Evolutionary conservation across 495 filamentous ascomycete species (phyloP).

Genomic region (Penicillium simplicissimum): DNA sequence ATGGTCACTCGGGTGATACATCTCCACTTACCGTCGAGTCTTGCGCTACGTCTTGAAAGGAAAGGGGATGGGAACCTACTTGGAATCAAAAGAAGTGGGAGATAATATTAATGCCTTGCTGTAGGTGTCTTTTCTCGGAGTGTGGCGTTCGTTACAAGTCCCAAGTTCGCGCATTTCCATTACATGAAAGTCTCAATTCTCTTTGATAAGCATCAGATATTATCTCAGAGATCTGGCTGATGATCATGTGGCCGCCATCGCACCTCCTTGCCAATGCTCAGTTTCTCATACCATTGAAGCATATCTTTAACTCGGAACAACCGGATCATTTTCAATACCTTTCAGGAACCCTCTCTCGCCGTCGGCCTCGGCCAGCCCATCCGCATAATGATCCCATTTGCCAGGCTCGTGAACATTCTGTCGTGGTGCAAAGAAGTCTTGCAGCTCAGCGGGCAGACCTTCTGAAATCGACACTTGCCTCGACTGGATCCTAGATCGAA

Average conservation of each 20-base stretch:
- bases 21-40: no score
- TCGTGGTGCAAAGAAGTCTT: conserved; percentile 19
- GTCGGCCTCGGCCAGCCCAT: conserved; percentile 9
- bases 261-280: conserved; percentile 23
- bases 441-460: conserved; percentile 11
- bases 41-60: no score
- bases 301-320: conserved; percentile 17
- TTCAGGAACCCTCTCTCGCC: conserved; percentile 10
- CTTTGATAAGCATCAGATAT: no score
- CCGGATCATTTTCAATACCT: not conserved
- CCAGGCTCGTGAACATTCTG: conserved; percentile 5
- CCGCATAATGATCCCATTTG: conserved; percentile 15
- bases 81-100: no score
- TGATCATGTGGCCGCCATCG: not conserved
- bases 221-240: not conserved
- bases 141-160: no score
- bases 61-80: no score
- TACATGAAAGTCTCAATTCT: no score
- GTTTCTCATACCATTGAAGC: conserved; percentile 25
- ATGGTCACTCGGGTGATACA: no score
- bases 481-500: conserved; percentile 18
- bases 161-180: no score
- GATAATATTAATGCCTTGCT: no score
- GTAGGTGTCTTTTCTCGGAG: no score
- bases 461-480: not conserved